phyloP scores from a whole-genome alignment of 208 protist species.

The Strigomonas culicis region DNA sequence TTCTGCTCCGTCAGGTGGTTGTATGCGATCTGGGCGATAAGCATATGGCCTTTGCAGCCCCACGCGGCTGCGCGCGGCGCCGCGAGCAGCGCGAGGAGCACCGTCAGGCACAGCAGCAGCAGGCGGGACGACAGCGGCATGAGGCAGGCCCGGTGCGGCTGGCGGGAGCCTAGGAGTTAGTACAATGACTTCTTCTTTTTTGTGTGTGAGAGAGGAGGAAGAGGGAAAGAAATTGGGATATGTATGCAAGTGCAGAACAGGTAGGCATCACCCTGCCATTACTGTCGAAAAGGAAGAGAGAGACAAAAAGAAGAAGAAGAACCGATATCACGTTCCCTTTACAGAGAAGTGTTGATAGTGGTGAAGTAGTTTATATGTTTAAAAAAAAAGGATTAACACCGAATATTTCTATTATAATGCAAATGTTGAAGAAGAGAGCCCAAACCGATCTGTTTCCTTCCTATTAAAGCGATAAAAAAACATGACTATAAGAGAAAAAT shows the following conservation, averaged over 20 bases:
- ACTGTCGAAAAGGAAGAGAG: no score
- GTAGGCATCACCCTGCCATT: no score
- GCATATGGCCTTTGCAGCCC: constrained; percentile 84
- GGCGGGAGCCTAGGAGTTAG: background rate
- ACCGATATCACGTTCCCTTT: no score
- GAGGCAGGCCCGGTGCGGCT: no score
- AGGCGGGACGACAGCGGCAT: background rate
- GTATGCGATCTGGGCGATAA: constrained; percentile 72
- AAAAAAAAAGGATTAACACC: background rate
- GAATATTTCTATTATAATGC: background rate
- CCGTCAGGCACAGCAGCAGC: constrained; percentile 8
- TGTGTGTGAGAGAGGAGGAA: background rate
- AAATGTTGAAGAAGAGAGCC: no score
- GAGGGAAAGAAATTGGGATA: background rate
- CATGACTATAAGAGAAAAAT: constrained; percentile 4
- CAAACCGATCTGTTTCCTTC: no score
- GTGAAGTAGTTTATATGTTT: no score
- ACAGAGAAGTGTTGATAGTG: no score
- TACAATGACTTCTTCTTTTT: background rate
- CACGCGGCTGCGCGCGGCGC: constrained; percentile 32
- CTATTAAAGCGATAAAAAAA: background rate
- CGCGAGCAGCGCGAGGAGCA: constrained; percentile 18
- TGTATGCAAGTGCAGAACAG: background rate
- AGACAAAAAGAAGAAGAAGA: no score
- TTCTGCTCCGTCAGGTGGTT: constrained; percentile 37